Conservation (phyloP, 2,329 filamentous ascomycete species). For the Emericellopsis atlantica region DNA sequence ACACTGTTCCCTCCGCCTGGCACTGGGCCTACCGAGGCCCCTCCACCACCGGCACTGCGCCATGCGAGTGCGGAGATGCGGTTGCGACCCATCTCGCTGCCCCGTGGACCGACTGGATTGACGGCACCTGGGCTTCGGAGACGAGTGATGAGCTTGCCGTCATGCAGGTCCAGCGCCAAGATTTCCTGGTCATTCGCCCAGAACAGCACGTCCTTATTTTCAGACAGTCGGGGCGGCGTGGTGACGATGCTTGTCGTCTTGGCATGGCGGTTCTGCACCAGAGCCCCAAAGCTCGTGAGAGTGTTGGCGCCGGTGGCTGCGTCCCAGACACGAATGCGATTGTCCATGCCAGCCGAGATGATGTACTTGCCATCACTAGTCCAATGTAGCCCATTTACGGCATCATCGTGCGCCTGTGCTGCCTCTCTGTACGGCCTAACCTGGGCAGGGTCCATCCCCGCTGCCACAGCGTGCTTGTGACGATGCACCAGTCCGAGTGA, state of each 20-base stretch:
- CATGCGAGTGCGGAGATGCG: slow-evolving; percentile 67
- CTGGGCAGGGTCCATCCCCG: slow-evolving; percentile 13
- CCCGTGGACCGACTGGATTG: slow-evolving; percentile 23
- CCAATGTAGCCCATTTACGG: slow-evolving; percentile 79
- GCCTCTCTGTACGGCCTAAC: slow-evolving; percentile 30
- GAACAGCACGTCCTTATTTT: slow-evolving; percentile 40
- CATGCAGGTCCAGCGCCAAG: slow-evolving; percentile 64
- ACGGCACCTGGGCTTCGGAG: slow-evolving; percentile 51
- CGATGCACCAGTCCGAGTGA: slow-evolving; percentile 50
- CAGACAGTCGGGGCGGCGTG: slow-evolving; percentile 39
- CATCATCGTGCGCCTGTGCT: slow-evolving; percentile 61
- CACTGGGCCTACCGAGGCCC: slow-evolving; percentile 43
- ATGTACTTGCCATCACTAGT: slow-evolving; percentile 67
- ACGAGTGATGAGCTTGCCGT: slow-evolving; percentile 60
- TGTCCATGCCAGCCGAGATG: slow-evolving; percentile 72
- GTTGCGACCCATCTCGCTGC: slow-evolving; percentile 46
- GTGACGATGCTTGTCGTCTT: slow-evolving; percentile 40
- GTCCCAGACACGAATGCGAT: slow-evolving; percentile 80
- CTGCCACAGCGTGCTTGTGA: slow-evolving; percentile 17
- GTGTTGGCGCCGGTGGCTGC: slow-evolving; percentile 72
- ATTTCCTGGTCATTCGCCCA: slow-evolving; percentile 78
- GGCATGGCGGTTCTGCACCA: slow-evolving; percentile 60
- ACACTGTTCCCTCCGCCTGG: slow-evolving; percentile 40
- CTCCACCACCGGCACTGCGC: slow-evolving; percentile 49
- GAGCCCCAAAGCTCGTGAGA: slow-evolving; percentile 74